Percentiles rank a stretch among this genome's conserved stretches.
Conservation (phyloP, 257 asterid genomes). For the Capsicum pubescens region DNA sequence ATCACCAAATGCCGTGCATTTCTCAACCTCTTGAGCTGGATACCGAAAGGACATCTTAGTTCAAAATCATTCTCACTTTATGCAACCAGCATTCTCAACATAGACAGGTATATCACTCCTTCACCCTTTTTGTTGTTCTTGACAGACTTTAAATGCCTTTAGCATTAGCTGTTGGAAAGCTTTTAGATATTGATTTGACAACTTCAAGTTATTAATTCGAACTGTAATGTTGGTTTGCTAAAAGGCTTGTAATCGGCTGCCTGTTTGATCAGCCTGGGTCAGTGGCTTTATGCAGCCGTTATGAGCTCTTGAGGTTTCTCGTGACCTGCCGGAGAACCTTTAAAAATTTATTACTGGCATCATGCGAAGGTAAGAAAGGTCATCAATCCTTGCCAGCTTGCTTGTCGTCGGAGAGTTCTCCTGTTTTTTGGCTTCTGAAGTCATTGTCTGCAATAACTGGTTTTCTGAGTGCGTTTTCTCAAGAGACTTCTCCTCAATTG, state of each 20-base stretch:
- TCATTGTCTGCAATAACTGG: conserved; percentile 63
- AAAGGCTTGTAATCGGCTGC: conserved; percentile 59
- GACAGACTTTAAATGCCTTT: conserved; percentile 13
- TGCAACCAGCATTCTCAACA: conserved; percentile 76
- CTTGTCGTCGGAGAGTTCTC: conserved; percentile 43
- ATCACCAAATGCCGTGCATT: conserved; percentile 56
- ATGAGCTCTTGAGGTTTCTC: conserved; percentile 66
- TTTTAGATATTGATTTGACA: conserved; percentile 16
- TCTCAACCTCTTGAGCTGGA: conserved; percentile 65
- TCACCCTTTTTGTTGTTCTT: conserved; percentile 21
- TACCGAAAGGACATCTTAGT: conserved; percentile 77
- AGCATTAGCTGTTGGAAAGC: conserved; percentile 3
- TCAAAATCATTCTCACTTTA: conserved; percentile 59
- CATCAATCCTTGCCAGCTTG: conserved; percentile 44
- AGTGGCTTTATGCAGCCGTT: conserved; percentile 37
- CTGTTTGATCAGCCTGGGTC: conserved; percentile 49
- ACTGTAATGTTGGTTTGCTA: conserved; percentile 20
- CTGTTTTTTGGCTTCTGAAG: conserved; percentile 76
- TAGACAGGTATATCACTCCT: conserved; percentile 66
- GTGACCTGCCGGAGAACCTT: conserved; percentile 83
- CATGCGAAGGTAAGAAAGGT: conserved; percentile 52
- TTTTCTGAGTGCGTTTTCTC: conserved; percentile 50
- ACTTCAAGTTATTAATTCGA: conserved; percentile 9
- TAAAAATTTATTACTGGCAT: conserved; percentile 54
- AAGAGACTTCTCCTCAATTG: conserved; percentile 49